These are phyloP conservation scores for Magnaporthiopsis poae DNA, from an alignment of 2,329 filamentous ascomycete genomes.

Conservation along the genomic window DNA sequence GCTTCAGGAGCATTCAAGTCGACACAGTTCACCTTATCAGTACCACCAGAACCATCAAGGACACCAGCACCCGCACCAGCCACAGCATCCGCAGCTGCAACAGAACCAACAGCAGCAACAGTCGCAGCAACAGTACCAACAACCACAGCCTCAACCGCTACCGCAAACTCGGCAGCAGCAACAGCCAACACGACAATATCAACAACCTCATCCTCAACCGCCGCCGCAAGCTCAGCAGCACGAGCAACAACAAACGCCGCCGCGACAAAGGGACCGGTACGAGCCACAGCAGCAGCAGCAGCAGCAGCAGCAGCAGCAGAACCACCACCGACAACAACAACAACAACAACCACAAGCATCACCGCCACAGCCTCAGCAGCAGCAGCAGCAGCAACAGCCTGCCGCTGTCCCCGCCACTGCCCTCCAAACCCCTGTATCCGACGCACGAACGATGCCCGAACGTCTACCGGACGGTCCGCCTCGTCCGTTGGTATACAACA, in stretches of 20 bases:
- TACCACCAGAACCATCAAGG: neutral
- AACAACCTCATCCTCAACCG: neutral
- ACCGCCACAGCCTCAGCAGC: neutral
- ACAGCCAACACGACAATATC: neutral
- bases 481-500: constrained; percentile 14
- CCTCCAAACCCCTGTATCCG: constrained; percentile 2
- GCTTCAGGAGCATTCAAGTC: neutral
- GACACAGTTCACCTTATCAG: neutral
- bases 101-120: neutral
- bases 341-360: neutral
- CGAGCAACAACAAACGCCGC: neutral
- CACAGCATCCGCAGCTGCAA: neutral
- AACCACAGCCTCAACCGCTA: neutral
- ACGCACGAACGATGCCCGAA: constrained; percentile 5
- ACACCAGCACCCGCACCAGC: neutral
- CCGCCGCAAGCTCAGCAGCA: neutral
- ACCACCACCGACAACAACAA: neutral
- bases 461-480: constrained; percentile 2
- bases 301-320: neutral
- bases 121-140: neutral
- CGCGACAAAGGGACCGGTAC: no score
- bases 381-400: neutral
- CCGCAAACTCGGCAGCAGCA: neutral
- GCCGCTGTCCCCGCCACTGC: neutral
- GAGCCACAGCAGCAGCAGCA: neutral